Evolutionary conservation across 2,329 filamentous ascomycete genomes (phyloP), one percentile per base, ranked within the genome.

Genomic region (Aspergillus sp.): DNA sequence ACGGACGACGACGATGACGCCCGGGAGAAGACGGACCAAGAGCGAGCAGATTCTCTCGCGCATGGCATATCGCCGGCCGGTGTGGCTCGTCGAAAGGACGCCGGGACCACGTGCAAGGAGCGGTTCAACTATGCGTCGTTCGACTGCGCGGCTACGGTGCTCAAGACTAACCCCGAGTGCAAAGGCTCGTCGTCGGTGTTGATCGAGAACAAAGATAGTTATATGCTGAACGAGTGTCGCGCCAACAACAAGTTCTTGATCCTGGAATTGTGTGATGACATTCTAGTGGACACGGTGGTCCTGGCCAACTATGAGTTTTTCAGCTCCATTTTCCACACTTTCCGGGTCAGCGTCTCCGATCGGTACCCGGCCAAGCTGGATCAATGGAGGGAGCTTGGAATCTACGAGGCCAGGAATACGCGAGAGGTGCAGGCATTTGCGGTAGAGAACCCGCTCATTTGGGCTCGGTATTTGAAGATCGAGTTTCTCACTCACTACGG

Each of bases 241-340:
- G 87, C 87, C 20, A 81, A 88, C 67, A 94, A 96, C 79, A 98
- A 98, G 76, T 97, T 96, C 72, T 83, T 98, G 63, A 93, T 98
- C 61, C 87, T 99, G 61, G 95, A 99, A 77, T 82, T 99, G 31
- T 98, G 92, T 75, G 92, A 96, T 67, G 85, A 87, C 65, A 90
- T 88, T 49, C 83, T 96, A 49, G 90, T 99, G 59, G 95, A 99
- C 73, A 99, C 95, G 0, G 83, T 99, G 46, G 95, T 98, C n/a
- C 83, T 99, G 56, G 95, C 94, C 62, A 99, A 99, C 74, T 99
- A 96, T 69, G 95, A 99, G 75, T 99, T 99, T 80, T 99, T 99
- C 81, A 96, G 92, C 57, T 97, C 92, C 72, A 97, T 96, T 84
- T 90, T 98, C 68, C 89, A 92, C 55, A 90, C 88, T 52, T 97